These are phyloP conservation scores for Bruguiera hainesii DNA, from an alignment of 441 rosid genomes.

Conservation along the genomic window DNA sequence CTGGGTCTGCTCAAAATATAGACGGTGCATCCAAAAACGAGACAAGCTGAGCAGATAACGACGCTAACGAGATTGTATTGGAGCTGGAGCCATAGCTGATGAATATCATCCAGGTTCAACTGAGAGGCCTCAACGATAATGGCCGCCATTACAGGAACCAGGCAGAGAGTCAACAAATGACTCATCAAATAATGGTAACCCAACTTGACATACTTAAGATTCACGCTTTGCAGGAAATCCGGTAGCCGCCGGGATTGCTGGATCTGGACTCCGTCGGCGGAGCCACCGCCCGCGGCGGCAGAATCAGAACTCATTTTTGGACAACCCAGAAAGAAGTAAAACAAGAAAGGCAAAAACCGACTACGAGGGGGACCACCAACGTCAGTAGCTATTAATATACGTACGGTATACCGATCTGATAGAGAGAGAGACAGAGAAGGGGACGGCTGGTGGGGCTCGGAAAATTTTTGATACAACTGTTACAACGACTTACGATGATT, in stretches of 20 bases:
- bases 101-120: constrained; percentile 56
- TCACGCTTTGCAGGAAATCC: constrained; percentile 80
- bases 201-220: constrained; percentile 66
- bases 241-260: constrained; percentile 53
- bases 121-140: constrained; percentile 43
- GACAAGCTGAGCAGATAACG: constrained; percentile 44
- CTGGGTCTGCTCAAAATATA: constrained; percentile 70
- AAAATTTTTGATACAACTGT: constrained; percentile 36
- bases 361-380: too few species aligned
- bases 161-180: constrained; percentile 50
- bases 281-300: constrained; percentile 4
- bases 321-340: background rate
- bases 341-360: background rate
- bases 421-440: too few species aligned
- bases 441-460: constrained; percentile 23
- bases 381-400: background rate
- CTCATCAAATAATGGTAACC: constrained; percentile 66
- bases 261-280: constrained; percentile 58
- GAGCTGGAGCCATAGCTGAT: constrained; percentile 70
- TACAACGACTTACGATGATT: constrained; percentile 27
- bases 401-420: constrained; percentile 6
- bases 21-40: constrained; percentile 53
- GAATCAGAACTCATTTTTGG: constrained; percentile 31
- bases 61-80: constrained; percentile 57
- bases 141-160: constrained; percentile 51